phyloP scores from a whole-genome alignment of 176 grass and related monocot genomes.

The Zea luxurians region DNA sequence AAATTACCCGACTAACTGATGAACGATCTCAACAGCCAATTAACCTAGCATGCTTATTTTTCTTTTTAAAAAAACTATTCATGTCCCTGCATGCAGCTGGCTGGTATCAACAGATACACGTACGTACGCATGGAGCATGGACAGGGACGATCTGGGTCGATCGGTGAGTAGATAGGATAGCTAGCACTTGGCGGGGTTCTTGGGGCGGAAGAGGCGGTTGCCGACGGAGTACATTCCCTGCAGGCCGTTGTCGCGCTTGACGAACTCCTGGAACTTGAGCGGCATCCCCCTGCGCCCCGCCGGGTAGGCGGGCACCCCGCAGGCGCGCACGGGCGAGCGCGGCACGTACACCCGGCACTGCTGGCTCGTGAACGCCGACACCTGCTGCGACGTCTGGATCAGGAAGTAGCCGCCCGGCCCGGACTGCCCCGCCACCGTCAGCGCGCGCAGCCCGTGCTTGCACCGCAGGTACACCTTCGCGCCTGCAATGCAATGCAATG shows the following conservation, averaged over 20 bases:
- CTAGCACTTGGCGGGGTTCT: constrained; percentile 31
- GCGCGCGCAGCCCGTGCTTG: constrained; percentile 15
- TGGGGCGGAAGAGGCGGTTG: constrained; percentile 60
- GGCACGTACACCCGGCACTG: constrained; percentile 54
- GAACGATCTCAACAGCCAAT: no score
- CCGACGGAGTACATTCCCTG: constrained; percentile 60
- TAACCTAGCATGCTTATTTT: no score
- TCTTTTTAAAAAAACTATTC: no score
- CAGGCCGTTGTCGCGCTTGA: constrained; percentile 47
- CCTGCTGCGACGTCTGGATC: constrained; percentile 49
- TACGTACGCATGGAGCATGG: no score
- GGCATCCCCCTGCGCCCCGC: constrained; percentile 22
- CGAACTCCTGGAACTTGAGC: constrained; percentile 64
- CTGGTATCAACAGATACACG: no score
- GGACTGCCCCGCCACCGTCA: constrained; percentile 28
- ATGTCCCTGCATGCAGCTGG: no score
- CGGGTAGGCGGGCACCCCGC: constrained; percentile 31
- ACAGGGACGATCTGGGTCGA: no score
- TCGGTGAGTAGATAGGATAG: no score
- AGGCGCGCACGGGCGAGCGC: constrained; percentile 31
- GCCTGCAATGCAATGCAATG: constrained; percentile 11
- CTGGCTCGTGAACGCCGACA: constrained; percentile 60
- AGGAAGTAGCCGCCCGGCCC: constrained; percentile 57
- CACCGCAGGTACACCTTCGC: constrained; percentile 55
- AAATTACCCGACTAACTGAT: no score